Conservation (phyloP, 2,329 filamentous ascomycete genomes). For the Colletotrichum gloeosporioides region DNA sequence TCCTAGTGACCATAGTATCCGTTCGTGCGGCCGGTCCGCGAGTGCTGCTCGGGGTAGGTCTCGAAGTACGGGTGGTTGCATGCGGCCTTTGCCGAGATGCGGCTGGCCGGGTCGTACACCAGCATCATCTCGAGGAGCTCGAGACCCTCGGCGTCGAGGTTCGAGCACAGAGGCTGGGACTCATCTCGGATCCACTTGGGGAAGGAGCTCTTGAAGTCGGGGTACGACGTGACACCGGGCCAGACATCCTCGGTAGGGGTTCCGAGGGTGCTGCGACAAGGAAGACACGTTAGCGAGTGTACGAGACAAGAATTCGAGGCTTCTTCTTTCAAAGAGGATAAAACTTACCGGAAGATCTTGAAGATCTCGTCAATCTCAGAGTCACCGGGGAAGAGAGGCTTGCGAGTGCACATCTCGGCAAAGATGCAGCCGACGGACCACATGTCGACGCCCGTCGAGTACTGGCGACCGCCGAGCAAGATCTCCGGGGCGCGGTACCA, state of each 20-base stretch:
- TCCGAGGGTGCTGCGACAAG: conserved; percentile 68
- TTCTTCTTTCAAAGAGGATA: not conserved
- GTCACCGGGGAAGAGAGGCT: conserved; percentile 90
- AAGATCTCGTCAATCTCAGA: conserved; percentile 91
- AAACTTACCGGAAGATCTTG: conserved; percentile 82
- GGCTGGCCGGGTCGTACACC: conserved; percentile 84
- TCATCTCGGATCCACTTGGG: conserved; percentile 86
- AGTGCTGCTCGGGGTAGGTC: conserved; percentile 36
- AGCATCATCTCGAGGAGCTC: conserved; percentile 75
- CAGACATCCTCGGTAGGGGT: conserved; percentile 83
- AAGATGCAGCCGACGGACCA: conserved; percentile 96
- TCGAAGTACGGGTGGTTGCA: conserved; percentile 85
- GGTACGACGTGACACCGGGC: conserved; percentile 94
- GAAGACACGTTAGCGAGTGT: conserved; percentile 23
- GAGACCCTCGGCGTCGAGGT: conserved; percentile 74
- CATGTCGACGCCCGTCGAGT: conserved; percentile 95
- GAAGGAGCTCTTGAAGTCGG: conserved; percentile 91
- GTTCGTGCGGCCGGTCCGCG: conserved; percentile 18
- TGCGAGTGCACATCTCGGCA: conserved; percentile 94
- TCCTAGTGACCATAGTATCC: conserved; percentile 24
- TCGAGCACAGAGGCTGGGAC: conserved; percentile 69
- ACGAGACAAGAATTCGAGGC: not conserved
- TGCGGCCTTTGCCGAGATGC: conserved; percentile 88
- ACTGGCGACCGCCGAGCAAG: conserved; percentile 86
- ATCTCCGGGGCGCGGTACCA: conserved; percentile 95